phyloP scores from a whole-genome alignment of 768 basidiomycete genomes.

The Termitomyces sp. region DNA sequence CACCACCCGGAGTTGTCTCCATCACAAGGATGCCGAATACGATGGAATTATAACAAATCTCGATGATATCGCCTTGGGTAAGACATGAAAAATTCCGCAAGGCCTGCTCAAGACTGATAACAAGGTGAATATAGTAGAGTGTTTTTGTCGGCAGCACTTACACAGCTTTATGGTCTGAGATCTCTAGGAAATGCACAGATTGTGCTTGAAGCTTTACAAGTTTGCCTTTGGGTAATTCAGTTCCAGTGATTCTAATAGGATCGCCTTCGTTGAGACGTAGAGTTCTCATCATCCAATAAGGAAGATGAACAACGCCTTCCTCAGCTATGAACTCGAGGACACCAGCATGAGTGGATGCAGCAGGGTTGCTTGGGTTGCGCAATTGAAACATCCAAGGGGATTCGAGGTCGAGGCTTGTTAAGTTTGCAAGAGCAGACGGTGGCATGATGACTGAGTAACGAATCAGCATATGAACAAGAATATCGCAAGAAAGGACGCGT shows the following conservation, averaged over 20 bases:
- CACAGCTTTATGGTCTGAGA: conserved; percentile 98
- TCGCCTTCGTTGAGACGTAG: conserved; percentile 91
- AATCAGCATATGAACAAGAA: conserved; percentile 6
- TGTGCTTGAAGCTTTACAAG: conserved; percentile 97
- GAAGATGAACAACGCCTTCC: conserved; percentile 91
- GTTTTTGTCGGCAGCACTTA: conserved; percentile 36
- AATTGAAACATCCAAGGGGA: conserved; percentile 96
- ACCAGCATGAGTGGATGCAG: conserved; percentile 89
- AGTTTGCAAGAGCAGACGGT: conserved; percentile 83
- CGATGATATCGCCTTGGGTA: conserved; percentile 95
- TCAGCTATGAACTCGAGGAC: conserved; percentile 99
- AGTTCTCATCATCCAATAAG: conserved; percentile 99
- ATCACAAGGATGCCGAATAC: conserved; percentile 94
- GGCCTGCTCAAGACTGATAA: conserved; percentile 81
- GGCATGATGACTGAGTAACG: conserved; percentile 85
- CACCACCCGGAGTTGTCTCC: conserved; percentile 84
- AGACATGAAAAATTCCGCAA: conserved; percentile 89
- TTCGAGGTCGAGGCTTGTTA: conserved; percentile 84
- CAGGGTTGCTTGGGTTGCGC: conserved; percentile 82
- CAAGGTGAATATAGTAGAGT: background rate
- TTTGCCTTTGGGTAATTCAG: conserved; percentile 87
- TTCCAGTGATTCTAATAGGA: conserved; percentile 86
- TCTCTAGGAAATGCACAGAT: conserved; percentile 89
- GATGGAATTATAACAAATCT: conserved; percentile 95
- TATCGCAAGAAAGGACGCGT: conserved; percentile 17